Evolutionary conservation across 139 green algal genomes (phyloP).

Genomic region (Nannochloris sp.): DNA sequence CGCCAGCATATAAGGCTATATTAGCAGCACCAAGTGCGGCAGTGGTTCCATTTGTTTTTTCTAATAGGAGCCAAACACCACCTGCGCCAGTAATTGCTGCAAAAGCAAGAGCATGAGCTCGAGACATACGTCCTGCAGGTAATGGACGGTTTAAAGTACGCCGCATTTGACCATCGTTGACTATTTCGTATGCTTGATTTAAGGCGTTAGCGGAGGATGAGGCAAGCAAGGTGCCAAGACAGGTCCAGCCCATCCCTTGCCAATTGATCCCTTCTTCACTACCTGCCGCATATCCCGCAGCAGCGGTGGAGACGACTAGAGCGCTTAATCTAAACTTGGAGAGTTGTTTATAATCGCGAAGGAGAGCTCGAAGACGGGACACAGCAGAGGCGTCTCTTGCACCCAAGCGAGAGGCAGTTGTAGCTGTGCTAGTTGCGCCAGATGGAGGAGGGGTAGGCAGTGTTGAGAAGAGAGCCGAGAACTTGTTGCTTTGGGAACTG

Average conservation of each 20-base stretch:
- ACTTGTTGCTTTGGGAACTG: no score
- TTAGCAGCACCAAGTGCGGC: conserved; percentile 83
- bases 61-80: conserved; percentile 62
- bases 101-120: conserved; percentile 71
- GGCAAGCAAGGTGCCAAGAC: conserved; percentile 76
- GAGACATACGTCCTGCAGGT: conserved; percentile 67
- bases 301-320: conserved; percentile 83
- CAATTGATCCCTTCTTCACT: conserved; percentile 66
- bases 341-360: conserved; percentile 76
- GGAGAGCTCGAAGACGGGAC: conserved; percentile 5
- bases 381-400: neutral
- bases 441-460: neutral
- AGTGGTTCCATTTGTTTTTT: conserved; percentile 76
- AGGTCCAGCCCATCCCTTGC: conserved; percentile 65
- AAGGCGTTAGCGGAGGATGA: conserved; percentile 89
- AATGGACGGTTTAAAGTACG: conserved; percentile 86
- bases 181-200: conserved; percentile 91
- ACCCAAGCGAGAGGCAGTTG: neutral
- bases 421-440: neutral
- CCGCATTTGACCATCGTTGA: conserved; percentile 77
- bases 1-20: conserved; percentile 88
- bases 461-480: no score
- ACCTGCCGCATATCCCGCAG: conserved; percentile 77
- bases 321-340: conserved; percentile 78
- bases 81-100: conserved; percentile 51